These are phyloP conservation scores for Udeniomyces megalosporus DNA, from an alignment of 768 basidiomycete species.

Conservation along the genomic window DNA sequence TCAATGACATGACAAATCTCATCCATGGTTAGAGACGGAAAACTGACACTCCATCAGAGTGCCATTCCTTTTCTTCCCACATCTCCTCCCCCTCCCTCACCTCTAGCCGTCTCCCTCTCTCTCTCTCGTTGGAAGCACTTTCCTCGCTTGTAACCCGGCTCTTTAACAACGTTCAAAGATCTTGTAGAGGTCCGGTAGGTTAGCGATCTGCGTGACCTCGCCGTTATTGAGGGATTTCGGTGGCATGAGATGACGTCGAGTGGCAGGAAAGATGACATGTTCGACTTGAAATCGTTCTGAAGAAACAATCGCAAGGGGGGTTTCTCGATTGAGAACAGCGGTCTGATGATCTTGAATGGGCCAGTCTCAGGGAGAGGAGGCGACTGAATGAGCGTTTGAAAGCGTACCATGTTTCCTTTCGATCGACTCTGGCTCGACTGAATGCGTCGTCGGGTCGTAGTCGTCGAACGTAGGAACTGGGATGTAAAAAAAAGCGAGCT, in stretches of 20 bases:
- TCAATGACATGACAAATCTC: no score
- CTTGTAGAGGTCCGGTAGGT: conserved; percentile 76
- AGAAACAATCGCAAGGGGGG: background rate
- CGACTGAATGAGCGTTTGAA: background rate
- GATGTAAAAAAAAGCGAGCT: conserved; percentile 80
- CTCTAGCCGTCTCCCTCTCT: no score
- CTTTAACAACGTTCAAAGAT: conserved; percentile 51
- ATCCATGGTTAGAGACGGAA: no score
- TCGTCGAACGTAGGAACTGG: conserved; percentile 36
- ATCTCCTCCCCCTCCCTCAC: no score
- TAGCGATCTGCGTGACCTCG: conserved; percentile 76
- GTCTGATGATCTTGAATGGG: no score
- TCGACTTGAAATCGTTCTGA: conserved; percentile 57
- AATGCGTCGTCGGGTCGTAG: conserved; percentile 18
- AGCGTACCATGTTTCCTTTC: conserved; percentile 11
- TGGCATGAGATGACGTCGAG: conserved; percentile 58
- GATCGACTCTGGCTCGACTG: conserved; percentile 33
- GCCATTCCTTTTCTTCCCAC: no score
- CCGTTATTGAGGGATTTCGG: conserved; percentile 45
- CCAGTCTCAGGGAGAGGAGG: background rate
- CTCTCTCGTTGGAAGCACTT: no score
- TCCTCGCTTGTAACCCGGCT: background rate
- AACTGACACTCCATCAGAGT: no score
- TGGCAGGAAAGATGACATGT: conserved; percentile 73
- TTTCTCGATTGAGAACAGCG: no score